Evolutionary conservation across 2,329 filamentous ascomycete species (phyloP).

Genomic region (Phyllosticta citriasiana): DNA sequence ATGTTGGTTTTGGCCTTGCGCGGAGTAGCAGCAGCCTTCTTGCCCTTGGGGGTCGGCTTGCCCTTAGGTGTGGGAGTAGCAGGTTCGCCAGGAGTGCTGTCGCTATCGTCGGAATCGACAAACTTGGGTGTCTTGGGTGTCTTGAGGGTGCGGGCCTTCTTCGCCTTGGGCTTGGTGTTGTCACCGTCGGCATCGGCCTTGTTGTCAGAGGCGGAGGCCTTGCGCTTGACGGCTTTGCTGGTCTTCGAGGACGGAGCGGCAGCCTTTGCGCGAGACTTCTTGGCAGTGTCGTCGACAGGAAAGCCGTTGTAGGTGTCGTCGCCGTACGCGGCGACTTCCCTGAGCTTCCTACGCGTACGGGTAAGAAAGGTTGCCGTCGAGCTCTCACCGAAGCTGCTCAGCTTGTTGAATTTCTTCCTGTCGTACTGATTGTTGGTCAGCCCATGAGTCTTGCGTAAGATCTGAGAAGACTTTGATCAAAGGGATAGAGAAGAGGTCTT

Average conservation of each 20-base stretch:
- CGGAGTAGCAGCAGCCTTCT: conserved; percentile 24
- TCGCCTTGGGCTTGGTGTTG: not conserved
- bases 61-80: conserved; percentile 16
- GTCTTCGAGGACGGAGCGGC: not conserved
- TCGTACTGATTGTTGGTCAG: too few species aligned
- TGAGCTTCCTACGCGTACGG: not conserved
- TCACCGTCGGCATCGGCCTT: not conserved
- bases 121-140: conserved; percentile 18
- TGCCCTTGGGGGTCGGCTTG: conserved; percentile 1
- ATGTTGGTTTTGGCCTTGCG: not conserved
- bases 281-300: not conserved
- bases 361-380: too few species aligned
- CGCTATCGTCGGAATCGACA: conserved; percentile 54
- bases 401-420: too few species aligned
- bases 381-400: too few species aligned
- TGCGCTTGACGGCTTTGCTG: not conserved
- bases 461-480: too few species aligned
- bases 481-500: too few species aligned
- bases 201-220: not conserved
- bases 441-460: too few species aligned
- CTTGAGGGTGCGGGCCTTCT: conserved; percentile 9
- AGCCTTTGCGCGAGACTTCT: not conserved
- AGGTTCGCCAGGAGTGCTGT: conserved; percentile 22
- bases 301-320: not conserved
- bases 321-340: not conserved